phyloP scores from a whole-genome alignment of 805 yeast genomes.

The Saccharomyces mikatae region DNA sequence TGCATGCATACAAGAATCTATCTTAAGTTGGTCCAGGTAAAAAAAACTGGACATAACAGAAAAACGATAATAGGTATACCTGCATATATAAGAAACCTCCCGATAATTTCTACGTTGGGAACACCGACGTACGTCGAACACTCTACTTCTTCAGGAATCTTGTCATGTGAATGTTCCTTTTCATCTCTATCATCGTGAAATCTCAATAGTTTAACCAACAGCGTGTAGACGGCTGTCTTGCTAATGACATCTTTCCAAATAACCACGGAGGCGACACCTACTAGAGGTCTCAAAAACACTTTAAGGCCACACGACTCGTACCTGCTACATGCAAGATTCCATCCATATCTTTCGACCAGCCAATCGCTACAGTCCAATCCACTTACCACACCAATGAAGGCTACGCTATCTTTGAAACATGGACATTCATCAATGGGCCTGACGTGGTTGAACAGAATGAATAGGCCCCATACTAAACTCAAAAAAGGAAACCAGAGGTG shows the following conservation, averaged over 20 bases:
- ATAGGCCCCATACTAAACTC: slow-evolving; percentile 36
- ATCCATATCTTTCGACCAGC: slow-evolving; percentile 29
- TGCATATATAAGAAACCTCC: slow-evolving; percentile 70
- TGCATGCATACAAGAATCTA: neutral
- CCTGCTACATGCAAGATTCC: slow-evolving; percentile 3
- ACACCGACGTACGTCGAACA: slow-evolving; percentile 49
- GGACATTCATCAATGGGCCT: slow-evolving; percentile 94
- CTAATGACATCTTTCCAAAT: slow-evolving; percentile 63
- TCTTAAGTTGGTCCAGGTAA: neutral
- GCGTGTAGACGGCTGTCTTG: slow-evolving; percentile 53
- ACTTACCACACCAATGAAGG: slow-evolving; percentile 79
- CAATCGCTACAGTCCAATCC: slow-evolving; percentile 68
- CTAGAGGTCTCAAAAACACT: slow-evolving; percentile 37
- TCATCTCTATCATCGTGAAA: slow-evolving; percentile 19
- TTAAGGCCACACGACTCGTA: slow-evolving; percentile 24
- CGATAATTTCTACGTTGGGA: slow-evolving; percentile 68
- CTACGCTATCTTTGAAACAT: slow-evolving; percentile 91
- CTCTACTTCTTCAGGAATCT: slow-evolving; percentile 23
- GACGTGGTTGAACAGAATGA: slow-evolving; percentile 61
- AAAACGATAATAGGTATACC: slow-evolving; percentile 62
- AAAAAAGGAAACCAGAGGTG: slow-evolving; percentile 31
- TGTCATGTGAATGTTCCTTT: slow-evolving; percentile 17
- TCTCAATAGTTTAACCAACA: slow-evolving; percentile 29
- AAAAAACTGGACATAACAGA: slow-evolving; percentile 26
- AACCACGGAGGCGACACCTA: slow-evolving; percentile 59